A percentile compares a stretch with the other conserved stretches of the same genome.
These are phyloP conservation scores for Suhomyces canberraensis DNA, from an alignment of 805 yeast species.

Conservation along the genomic window DNA sequence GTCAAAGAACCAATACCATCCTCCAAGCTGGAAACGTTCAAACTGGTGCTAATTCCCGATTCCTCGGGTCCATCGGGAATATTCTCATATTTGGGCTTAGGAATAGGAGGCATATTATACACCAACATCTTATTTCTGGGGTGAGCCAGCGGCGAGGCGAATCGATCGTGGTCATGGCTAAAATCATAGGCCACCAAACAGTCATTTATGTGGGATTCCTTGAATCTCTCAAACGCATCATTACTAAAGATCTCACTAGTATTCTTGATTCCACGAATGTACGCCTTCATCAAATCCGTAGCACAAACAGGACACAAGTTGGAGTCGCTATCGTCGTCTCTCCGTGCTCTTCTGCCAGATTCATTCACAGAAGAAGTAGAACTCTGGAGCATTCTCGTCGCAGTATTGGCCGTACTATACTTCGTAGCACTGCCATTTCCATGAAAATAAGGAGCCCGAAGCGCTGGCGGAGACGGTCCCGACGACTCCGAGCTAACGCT, in stretches of 20 bases:
- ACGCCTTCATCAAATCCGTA: conserved; percentile 23
- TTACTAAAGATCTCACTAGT: conserved; percentile 11
- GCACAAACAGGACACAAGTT: conserved; percentile 44
- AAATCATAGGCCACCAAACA: conserved; percentile 74
- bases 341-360: conserved; percentile 4
- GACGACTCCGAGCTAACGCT: conserved; percentile 1
- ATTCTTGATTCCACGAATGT: conserved; percentile 13
- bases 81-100: conserved; percentile 34
- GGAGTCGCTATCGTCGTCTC: conserved; percentile 28
- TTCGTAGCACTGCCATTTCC: conserved; percentile 18
- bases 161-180: conserved; percentile 49
- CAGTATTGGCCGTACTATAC: conserved; percentile 15
- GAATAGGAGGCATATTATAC: conserved; percentile 54
- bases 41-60: conserved; percentile 16
- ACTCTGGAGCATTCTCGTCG: conserved; percentile 17
- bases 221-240: conserved; percentile 34
- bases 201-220: conserved; percentile 65
- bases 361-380: conserved; percentile 19
- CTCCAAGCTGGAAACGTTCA: neutral
- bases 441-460: conserved; percentile 3
- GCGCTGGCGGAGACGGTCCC: neutral
- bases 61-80: conserved; percentile 17
- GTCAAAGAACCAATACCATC: conserved; percentile 20
- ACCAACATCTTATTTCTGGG: conserved; percentile 81
- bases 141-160: conserved; percentile 24